Evolutionary conservation across 306 rosid species (phyloP).

Genomic region (Ammopiptanthus mongolicus): DNA sequence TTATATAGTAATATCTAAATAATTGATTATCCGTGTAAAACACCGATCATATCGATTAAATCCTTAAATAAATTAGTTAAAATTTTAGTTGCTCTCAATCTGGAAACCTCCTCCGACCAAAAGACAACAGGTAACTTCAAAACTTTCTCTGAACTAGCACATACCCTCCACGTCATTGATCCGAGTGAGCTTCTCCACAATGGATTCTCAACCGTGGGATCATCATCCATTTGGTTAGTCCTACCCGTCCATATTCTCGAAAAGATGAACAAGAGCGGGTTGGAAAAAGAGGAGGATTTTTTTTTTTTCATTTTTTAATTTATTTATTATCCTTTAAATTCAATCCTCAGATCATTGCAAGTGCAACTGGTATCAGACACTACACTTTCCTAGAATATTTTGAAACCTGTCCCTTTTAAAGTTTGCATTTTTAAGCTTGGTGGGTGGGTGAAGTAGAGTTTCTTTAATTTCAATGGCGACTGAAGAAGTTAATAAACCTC

Average conservation of each 20-base stretch:
- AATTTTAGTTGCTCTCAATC: no score
- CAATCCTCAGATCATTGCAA: conserved; percentile 30
- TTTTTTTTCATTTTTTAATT: conserved; percentile 12
- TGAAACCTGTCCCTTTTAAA: no score
- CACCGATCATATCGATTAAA: no score
- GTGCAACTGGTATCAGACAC: conserved; percentile 33
- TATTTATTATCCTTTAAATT: conserved; percentile 41
- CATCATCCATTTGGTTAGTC: conserved; percentile 19
- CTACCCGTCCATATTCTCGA: conserved; percentile 34
- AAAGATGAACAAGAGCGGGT: neutral
- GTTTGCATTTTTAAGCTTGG: neutral
- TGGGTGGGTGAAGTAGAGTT: no score
- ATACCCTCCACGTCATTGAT: conserved; percentile 34
- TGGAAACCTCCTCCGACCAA: neutral
- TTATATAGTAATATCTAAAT: no score
- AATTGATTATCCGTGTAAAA: no score
- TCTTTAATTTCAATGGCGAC: conserved; percentile 59
- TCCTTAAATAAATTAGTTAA: no score
- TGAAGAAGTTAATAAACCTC: conserved; percentile 58
- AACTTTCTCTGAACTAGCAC: neutral
- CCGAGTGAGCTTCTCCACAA: conserved; percentile 7
- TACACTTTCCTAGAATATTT: neutral
- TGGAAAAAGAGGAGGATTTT: neutral
- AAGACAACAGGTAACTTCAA: neutral
- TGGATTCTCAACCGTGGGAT: conserved; percentile 20